Percentiles rank a stretch among this genome's conserved stretches.
Conservation (phyloP, 805 yeast genomes). For the Teunomyces cretensis region DNA sequence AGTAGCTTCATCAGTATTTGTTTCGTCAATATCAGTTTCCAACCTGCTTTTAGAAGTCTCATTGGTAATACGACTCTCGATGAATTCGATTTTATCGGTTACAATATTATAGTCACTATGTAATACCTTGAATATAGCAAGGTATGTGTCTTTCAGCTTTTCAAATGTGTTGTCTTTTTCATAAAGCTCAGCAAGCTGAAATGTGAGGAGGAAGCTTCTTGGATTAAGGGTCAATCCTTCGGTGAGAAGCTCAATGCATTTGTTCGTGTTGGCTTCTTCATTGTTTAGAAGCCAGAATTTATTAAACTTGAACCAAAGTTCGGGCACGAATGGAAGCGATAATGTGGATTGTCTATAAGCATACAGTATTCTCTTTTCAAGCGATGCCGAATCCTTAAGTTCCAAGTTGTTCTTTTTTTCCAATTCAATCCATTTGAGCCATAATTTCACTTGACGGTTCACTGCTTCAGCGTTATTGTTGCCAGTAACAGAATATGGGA, state of each 20-base stretch:
- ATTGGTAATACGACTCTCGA: slow-evolving; percentile 15
- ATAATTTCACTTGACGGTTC: slow-evolving; percentile 48
- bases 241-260: slow-evolving; percentile 47
- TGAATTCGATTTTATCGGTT: slow-evolving; percentile 19
- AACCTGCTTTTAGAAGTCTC: slow-evolving; percentile 5
- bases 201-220: slow-evolving; percentile 61
- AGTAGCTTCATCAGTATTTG: slow-evolving; percentile 1
- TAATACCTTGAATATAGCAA: slow-evolving; percentile 49
- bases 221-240: slow-evolving; percentile 68
- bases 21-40: slow-evolving; percentile 7
- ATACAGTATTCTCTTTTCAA: slow-evolving; percentile 61
- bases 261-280: slow-evolving; percentile 40
- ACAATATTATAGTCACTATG: slow-evolving; percentile 34
- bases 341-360: slow-evolving; percentile 72
- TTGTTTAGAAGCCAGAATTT: slow-evolving; percentile 33
- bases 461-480: slow-evolving; percentile 17
- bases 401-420: slow-evolving; percentile 72
- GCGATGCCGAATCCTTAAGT: slow-evolving; percentile 44
- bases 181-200: slow-evolving; percentile 65
- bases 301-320: slow-evolving; percentile 70
- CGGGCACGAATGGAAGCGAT: slow-evolving; percentile 62
- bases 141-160: slow-evolving; percentile 51
- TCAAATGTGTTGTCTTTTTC: slow-evolving; percentile 58
- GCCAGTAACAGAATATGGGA: slow-evolving; percentile 23
- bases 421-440: slow-evolving; percentile 79